Evolutionary conservation across 257 asterid species (phyloP).

Genomic region (Leptodermis oblonga): DNA sequence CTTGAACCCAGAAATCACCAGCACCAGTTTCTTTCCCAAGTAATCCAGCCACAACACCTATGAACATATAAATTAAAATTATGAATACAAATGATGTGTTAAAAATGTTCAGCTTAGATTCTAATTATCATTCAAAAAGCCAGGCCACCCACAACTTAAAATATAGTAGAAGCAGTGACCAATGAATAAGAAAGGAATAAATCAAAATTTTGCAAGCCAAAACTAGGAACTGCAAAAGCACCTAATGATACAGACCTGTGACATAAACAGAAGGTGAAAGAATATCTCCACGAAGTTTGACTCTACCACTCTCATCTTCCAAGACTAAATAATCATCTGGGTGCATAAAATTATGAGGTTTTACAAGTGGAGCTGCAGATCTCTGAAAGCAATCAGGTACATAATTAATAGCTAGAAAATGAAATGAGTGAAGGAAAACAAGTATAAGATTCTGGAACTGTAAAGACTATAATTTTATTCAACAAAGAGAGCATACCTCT

Average conservation of each 20-base stretch:
- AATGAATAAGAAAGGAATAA: not conserved
- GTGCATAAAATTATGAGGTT: conserved; percentile 67
- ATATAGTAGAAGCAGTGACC: not conserved
- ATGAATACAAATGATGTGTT: not conserved
- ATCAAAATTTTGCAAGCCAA: not conserved
- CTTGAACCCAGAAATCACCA: conserved; percentile 83
- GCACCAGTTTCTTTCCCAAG: conserved; percentile 82
- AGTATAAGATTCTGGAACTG: not conserved
- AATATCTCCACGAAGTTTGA: conserved; percentile 59
- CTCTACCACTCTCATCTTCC: conserved; percentile 99
- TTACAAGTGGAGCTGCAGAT: conserved; percentile 60
- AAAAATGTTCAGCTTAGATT: not conserved
- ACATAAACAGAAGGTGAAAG: conserved; percentile 72
- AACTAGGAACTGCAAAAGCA: conserved; percentile 11
- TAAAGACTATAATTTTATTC: conserved; percentile 2
- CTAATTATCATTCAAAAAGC: not conserved
- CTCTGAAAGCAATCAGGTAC: conserved; percentile 47
- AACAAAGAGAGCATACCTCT: conserved; percentile 51
- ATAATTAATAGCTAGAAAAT: conserved; percentile 8
- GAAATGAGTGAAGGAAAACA: not conserved
- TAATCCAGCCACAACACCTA: conserved; percentile 79
- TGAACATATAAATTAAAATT: not conserved
- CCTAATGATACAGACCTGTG: conserved; percentile 55
- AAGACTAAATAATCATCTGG: conserved; percentile 70
- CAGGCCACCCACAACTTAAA: not conserved